Percentiles rank a stretch among this genome's conserved stretches.
phyloP scores from a whole-genome alignment of 2,329 filamentous ascomycete species.

The Penicillium rolfsii region DNA sequence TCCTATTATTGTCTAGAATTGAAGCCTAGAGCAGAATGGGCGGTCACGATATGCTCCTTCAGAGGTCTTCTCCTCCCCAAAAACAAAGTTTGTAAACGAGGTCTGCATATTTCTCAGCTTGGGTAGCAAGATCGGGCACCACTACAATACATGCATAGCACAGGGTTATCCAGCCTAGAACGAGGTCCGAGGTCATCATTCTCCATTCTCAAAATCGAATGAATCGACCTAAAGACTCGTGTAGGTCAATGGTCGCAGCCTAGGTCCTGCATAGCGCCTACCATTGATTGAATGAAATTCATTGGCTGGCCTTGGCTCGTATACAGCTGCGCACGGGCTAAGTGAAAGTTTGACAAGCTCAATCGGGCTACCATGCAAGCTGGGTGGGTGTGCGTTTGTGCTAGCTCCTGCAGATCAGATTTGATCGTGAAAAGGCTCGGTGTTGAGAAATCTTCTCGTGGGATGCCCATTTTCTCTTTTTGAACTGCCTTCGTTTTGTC shows the following conservation, averaged over 20 bases:
- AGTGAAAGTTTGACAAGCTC: not conserved
- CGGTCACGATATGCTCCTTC: constrained; percentile 22
- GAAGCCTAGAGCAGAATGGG: not conserved
- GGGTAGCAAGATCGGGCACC: constrained; percentile 20
- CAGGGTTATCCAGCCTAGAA: constrained; percentile 37
- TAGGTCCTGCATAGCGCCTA: not conserved
- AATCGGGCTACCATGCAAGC: not conserved
- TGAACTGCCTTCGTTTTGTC: not conserved
- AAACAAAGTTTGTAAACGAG: constrained; percentile 36
- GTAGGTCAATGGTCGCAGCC: not conserved
- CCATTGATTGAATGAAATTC: not conserved
- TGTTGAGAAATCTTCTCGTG: not conserved
- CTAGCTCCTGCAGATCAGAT: not conserved
- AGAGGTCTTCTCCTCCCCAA: constrained; percentile 43
- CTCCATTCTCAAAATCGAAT: constrained; percentile 35
- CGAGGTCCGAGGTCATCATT: constrained; percentile 26
- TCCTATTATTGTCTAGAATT: not conserved
- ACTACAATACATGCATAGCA: constrained; percentile 28
- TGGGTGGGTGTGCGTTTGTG: not conserved
- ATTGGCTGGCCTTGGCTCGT: not conserved
- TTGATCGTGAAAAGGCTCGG: not conserved
- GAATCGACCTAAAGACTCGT: not conserved
- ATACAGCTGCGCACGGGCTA: not conserved
- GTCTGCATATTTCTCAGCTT: constrained; percentile 37
- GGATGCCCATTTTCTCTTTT: not conserved